Conservation (phyloP, 768 basidiomycete genomes). For the Phallus indusiatus region DNA sequence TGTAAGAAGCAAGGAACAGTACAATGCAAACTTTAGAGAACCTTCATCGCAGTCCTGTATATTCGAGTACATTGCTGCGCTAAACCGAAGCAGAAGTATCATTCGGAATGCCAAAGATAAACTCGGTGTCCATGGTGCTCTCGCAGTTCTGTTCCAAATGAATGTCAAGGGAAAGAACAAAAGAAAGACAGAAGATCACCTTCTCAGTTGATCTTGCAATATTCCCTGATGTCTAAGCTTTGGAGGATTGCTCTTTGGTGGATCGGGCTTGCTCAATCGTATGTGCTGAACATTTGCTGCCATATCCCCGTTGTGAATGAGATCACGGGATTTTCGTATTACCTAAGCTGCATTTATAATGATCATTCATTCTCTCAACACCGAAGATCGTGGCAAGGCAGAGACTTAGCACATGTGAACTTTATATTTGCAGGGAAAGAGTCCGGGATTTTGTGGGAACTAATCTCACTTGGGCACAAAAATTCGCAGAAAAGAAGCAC, state of each 20-base stretch:
- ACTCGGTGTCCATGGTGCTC: slow-evolving; percentile 77
- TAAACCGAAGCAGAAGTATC: slow-evolving; percentile 68
- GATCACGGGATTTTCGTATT: no score
- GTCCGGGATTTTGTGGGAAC: no score
- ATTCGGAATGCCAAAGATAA: slow-evolving; percentile 80
- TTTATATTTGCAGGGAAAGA: no score
- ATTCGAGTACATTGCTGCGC: slow-evolving; percentile 89
- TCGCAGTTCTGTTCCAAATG: slow-evolving; percentile 41
- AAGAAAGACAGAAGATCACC: slow-evolving; percentile 29
- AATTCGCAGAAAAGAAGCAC: no score
- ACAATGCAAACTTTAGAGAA: slow-evolving; percentile 22
- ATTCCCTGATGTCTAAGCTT: slow-evolving; percentile 50
- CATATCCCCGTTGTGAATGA: not conserved
- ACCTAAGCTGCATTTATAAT: no score
- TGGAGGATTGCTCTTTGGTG: not conserved
- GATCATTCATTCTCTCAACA: no score
- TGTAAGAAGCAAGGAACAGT: not conserved
- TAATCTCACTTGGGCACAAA: no score
- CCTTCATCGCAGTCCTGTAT: slow-evolving; percentile 98
- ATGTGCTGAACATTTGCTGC: slow-evolving; percentile 7
- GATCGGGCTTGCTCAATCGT: slow-evolving; percentile 7
- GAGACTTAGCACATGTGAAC: no score
- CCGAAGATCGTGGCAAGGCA: no score
- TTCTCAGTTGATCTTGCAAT: slow-evolving; percentile 71
- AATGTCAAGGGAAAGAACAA: not conserved